Evolutionary conservation across 1,139 yeast genomes (phyloP), one percentile per base, ranked within the genome.

Genomic region (Pichia sp.): DNA sequence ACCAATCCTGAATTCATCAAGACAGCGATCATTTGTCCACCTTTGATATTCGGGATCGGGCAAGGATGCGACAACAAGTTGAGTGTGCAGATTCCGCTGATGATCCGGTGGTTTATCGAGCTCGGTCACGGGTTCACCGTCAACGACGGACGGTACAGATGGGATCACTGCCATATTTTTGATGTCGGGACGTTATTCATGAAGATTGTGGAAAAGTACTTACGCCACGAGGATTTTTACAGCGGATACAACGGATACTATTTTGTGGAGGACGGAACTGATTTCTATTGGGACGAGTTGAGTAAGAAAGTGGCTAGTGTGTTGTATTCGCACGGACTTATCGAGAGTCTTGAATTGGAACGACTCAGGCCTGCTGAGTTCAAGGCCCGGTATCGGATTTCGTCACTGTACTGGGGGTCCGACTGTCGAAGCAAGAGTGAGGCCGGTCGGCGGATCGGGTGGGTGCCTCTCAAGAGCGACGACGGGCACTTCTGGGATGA

Each of bases 351-450:
- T 7, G 35, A 35, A 22, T 24, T 41, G 11, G 24, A 17, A 10
- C 10, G 31, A 9, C 27, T 41, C 14, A 34, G 5, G 11, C 34
- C 39, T 21, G 18, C 24, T 8, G 33, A 41, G 30, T 22, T 41
- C 18, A 32, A 21, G 4, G 39, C 34, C 14, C 11, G 27, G 9
- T 41, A 33, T 30, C 20, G 27, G 10, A 15, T 41, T 8, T 37
- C 44, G 21, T 20, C 44, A 15, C n/a, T 41, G 17, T 35, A 35
- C n/a, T 41, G 44, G 44, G 44, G 44, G n/a, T 35, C 44, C 15
- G 35, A 41, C 21, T 34, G 39, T 31, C 17, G 44, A 18, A 41
- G 34, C n/a, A 34, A 20, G 20, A 18, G 31, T 31, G 39, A 34
- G 12, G 34, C 38, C 11, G 44, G 36, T 15, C 17, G 18, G 20